These are phyloP conservation scores for Naematelia aurantialba DNA, from an alignment of 768 basidiomycete species.

Conservation along the genomic window DNA sequence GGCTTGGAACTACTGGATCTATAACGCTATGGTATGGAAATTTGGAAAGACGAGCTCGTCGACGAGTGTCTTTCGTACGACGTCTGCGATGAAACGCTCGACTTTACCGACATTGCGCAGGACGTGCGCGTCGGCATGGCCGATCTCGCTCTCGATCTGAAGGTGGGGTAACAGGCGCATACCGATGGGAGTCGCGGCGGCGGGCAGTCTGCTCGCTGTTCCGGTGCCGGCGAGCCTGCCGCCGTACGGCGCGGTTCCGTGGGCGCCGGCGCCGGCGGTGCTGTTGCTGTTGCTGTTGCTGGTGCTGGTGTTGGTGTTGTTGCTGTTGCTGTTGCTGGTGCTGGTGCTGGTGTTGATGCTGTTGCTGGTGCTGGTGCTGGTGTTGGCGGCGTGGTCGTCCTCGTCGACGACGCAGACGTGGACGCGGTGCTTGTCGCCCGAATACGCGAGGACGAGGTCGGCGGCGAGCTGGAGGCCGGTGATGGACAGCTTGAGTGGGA, in stretches of 20 bases:
- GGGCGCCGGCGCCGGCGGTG: too few relatives aligned
- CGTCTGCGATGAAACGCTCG: slow-evolving; percentile 90
- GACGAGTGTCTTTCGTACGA: slow-evolving; percentile 93
- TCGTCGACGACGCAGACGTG: slow-evolving; percentile 88
- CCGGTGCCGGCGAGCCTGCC: neutral
- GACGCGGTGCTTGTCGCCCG: slow-evolving; percentile 72
- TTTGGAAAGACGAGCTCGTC: slow-evolving; percentile 96
- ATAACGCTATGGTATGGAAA: slow-evolving; percentile 67
- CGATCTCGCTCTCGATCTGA: slow-evolving; percentile 93
- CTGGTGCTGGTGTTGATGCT: too few relatives aligned
- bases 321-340: too few relatives aligned
- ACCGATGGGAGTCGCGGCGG: slow-evolving; percentile 48
- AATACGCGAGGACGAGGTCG: slow-evolving; percentile 86
- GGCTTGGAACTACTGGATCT: neutral
- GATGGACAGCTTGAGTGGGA: slow-evolving; percentile 90
- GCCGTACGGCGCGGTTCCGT: neutral
- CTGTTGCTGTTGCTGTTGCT: too few relatives aligned
- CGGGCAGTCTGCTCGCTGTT: neutral
- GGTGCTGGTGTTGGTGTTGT: too few relatives aligned
- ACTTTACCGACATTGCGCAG: slow-evolving; percentile 77
- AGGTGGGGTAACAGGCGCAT: slow-evolving; percentile 79
- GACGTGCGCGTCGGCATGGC: slow-evolving; percentile 86
- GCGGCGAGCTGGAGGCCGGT: slow-evolving; percentile 82
- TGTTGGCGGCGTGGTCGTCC: slow-evolving; percentile 8
- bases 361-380: slow-evolving; percentile 65